Evolutionary conservation across 345 rosid species (phyloP).

Genomic region (Pseudoturritis turrita): DNA sequence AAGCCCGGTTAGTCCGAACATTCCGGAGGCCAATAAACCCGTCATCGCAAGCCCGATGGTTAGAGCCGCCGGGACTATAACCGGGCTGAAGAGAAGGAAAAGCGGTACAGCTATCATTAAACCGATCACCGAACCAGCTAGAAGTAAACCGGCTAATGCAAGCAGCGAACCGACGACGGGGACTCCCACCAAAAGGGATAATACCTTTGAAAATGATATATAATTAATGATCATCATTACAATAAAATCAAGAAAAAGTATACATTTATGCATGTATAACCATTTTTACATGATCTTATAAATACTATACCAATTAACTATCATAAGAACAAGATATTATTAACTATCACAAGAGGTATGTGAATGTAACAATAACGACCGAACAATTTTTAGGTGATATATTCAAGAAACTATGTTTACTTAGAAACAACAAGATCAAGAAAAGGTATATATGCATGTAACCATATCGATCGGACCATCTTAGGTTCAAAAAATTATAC

Average conservation of each 20-base stretch:
- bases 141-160: conserved; percentile 40
- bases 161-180: conserved; percentile 44
- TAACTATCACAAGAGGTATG: too few relatives aligned
- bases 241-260: not conserved
- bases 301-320: not conserved
- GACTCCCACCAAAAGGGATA: conserved; percentile 39
- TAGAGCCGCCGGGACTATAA: conserved; percentile 56
- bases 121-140: conserved; percentile 41
- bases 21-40: conserved; percentile 43
- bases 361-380: too few relatives aligned
- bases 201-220: conserved; percentile 1
- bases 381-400: too few relatives aligned
- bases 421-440: too few relatives aligned
- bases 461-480: not conserved
- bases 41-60: conserved; percentile 37
- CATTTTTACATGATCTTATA: not conserved
- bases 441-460: not conserved
- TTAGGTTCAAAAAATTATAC: not conserved
- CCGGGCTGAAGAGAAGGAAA: conserved; percentile 53
- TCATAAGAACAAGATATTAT: too few relatives aligned
- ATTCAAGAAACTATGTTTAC: too few relatives aligned
- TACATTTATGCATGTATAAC: not conserved
- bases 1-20: conserved; percentile 45
- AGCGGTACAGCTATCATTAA: conserved; percentile 39
- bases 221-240: not conserved